Evolutionary conservation across 75 land plant genomes (phyloP).

Genomic region (Adiantum capillusveneris): DNA sequence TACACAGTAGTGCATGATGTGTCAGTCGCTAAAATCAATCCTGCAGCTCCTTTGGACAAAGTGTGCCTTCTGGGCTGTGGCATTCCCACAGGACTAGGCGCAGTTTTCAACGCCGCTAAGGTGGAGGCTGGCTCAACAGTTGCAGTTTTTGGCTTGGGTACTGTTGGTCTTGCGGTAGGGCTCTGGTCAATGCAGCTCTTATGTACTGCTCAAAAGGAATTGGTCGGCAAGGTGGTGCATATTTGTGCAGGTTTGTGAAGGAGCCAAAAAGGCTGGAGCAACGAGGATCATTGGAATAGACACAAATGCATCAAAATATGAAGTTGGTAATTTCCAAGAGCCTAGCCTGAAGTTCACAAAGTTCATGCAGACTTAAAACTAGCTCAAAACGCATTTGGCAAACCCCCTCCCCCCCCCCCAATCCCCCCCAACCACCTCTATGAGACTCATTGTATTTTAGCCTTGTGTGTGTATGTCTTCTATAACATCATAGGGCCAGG

Average conservation of each 20-base stretch:
- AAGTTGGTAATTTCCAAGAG: constrained; percentile 15
- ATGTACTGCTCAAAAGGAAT: no score
- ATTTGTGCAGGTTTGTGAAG: constrained; percentile 24
- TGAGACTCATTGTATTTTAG: no score
- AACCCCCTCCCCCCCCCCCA: no score
- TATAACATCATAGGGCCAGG: no score
- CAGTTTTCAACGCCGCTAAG: constrained; percentile 70
- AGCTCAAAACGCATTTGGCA: no score
- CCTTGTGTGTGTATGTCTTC: no score
- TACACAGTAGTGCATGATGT: constrained; percentile 37
- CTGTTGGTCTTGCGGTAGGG: constrained; percentile 81
- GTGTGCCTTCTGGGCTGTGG: constrained; percentile 36
- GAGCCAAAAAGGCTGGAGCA: constrained; percentile 36
- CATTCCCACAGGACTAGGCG: constrained; percentile 62
- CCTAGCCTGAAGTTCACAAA: background rate
- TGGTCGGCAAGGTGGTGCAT: no score
- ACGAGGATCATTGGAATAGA: constrained; percentile 29
- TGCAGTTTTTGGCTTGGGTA: constrained; percentile 79
- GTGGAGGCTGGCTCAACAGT: constrained; percentile 57
- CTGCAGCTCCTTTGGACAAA: constrained; percentile 34
- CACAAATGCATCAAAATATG: constrained; percentile 27
- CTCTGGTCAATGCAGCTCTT: background rate
- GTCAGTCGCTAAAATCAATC: constrained; percentile 33
- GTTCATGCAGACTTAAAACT: no score
- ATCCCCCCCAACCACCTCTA: no score